Conservation (phyloP, 1,284 basidiomycete genomes). For the Ustilago lituana region DNA sequence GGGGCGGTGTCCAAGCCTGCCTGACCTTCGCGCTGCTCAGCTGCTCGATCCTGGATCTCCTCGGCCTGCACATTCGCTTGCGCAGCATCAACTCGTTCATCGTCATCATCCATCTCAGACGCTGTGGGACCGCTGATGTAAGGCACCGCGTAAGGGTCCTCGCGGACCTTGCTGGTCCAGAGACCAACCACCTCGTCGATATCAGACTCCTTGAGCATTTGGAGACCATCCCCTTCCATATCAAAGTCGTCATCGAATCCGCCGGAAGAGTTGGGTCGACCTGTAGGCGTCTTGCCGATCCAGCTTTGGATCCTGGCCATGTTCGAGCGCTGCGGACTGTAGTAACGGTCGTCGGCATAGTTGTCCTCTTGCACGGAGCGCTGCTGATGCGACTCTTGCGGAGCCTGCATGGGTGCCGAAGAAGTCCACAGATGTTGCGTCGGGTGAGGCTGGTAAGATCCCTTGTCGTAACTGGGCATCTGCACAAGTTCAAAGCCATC, state of each 20-base stretch:
- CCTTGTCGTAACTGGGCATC: neutral
- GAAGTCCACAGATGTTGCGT: constrained; percentile 2
- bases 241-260: constrained; percentile 21
- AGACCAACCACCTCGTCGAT: constrained; percentile 40
- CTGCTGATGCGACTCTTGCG: neutral
- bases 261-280: constrained; percentile 12
- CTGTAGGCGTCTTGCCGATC: constrained; percentile 39
- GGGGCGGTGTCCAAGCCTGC: constrained; percentile 6
- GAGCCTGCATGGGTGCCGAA: neutral
- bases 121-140: constrained; percentile 20
- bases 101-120: constrained; percentile 4
- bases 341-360: constrained; percentile 6
- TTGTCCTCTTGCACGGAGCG: neutral
- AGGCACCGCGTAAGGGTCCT: constrained; percentile 18
- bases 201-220: constrained; percentile 19
- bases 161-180: constrained; percentile 30
- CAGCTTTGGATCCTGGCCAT: constrained; percentile 41
- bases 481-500: constrained; percentile 3
- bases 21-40: neutral
- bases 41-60: neutral
- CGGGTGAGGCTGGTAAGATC: constrained; percentile 1
- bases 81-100: neutral
- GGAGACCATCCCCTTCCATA: constrained; percentile 3
- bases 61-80: neutral
- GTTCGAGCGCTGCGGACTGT: constrained; percentile 31